Conservation (phyloP, 441 rosid species). For the Erodium moschatum region DNA sequence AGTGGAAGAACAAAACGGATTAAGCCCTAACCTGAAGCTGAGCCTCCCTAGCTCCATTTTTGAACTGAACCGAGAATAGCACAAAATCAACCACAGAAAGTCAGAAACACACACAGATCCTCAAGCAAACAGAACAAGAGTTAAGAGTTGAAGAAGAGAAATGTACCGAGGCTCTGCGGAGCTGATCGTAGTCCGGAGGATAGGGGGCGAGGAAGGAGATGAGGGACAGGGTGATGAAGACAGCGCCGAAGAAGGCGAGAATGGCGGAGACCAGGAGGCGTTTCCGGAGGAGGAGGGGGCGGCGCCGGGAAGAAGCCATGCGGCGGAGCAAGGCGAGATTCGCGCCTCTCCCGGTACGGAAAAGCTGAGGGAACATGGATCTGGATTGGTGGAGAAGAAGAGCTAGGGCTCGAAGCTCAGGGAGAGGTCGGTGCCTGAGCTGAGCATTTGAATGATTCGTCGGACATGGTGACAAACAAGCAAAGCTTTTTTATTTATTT, state of each 20-base stretch:
- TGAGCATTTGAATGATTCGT: too few species aligned
- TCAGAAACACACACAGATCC: background rate
- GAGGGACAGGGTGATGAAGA: slow-evolving; percentile 20
- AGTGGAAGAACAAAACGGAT: background rate
- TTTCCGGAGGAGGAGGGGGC: slow-evolving; percentile 18
- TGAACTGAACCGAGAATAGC: background rate
- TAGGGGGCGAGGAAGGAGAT: slow-evolving; percentile 19
- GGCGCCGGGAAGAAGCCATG: slow-evolving; percentile 26
- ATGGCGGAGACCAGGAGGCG: slow-evolving; percentile 14
- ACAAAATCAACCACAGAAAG: too few species aligned
- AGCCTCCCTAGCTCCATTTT: background rate
- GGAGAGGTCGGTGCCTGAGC: too few species aligned
- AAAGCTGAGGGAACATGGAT: too few species aligned
- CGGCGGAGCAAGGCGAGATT: background rate
- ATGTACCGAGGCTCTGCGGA: slow-evolving; percentile 17
- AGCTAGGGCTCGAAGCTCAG: too few species aligned
- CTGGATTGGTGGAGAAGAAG: too few species aligned
- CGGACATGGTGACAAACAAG: too few species aligned
- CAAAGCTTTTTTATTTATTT: too few species aligned
- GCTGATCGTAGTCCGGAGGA: slow-evolving; percentile 20
- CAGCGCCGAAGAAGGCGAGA: slow-evolving; percentile 15
- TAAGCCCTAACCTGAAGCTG: slow-evolving; percentile 14
- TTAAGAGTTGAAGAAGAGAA: background rate
- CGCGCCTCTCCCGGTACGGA: background rate
- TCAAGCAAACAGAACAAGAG: background rate